Evolutionary conservation across 768 basidiomycete species (phyloP), one percentile per base, ranked within the genome.

Genomic region (Rhizopogon rudus): DNA sequence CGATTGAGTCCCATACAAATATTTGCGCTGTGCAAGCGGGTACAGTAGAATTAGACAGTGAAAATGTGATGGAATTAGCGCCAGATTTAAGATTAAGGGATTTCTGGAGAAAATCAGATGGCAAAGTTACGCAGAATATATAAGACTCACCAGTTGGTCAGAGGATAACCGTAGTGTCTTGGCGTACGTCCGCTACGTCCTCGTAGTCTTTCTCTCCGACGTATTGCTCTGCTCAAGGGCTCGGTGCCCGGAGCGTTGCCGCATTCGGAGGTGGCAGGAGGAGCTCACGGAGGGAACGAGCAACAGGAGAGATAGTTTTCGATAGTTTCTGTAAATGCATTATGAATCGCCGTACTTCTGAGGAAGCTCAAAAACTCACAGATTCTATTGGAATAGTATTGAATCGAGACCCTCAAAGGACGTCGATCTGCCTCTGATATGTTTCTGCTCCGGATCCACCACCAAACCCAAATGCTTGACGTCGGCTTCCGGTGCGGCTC

Each of bases 1-100:
- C 94, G 2, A 85, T 86, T n/a, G 86, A 82, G 55, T 98, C 91
- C 95, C 94, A 98, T 22, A 98, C 78, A 61, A 99, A 99, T 57
- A 99, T 91, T 5, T 93, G 81, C 17, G 97, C 92, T 2, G 93
- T 86, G 56, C 94, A 96, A 3, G 88, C 91, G 2, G 90, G 81
- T 1, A 78, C 80, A 5, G 91, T 91, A 1, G 90, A 85, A 3
- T 88, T 81, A 13, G 91, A 90, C 40, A 98, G 81, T 1, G 94
- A 95, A 67, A 98, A 99, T 0, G 94, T 93, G 58, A 98, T 88
- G 2, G 87, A 80, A 64, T 99, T 99, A 1, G 93, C 78, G 3
- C 97, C 96, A 29, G 88, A 77, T 65, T 89, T 90, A 59, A 98
- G 74, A 46, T 90, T 79, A 25, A 98, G 77, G 9, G 80, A 76